These are phyloP conservation scores for Boletus sp. DNA, from an alignment of 768 basidiomycete species.

Conservation along the genomic window DNA sequence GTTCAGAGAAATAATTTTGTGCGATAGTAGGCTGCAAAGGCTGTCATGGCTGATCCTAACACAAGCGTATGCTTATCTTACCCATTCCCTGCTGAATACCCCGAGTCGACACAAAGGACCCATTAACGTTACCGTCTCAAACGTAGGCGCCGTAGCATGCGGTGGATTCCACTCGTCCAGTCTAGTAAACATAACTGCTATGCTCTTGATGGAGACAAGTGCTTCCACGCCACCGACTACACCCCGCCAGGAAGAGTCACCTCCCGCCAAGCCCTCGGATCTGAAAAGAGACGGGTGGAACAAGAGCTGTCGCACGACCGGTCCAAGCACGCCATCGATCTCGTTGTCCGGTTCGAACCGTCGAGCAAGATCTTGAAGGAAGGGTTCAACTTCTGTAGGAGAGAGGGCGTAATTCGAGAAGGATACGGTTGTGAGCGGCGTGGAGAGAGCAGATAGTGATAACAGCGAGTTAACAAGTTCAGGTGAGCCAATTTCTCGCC, in stretches of 20 bases:
- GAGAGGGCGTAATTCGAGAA: conserved; percentile 50
- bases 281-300: conserved; percentile 64
- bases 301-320: conserved; percentile 60
- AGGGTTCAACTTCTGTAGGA: conserved; percentile 69
- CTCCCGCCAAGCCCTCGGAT: conserved; percentile 68
- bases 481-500: conserved; percentile 68
- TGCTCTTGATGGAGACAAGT: conserved; percentile 76
- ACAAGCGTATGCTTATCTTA: conserved; percentile 33
- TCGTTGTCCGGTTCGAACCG: conserved; percentile 82
- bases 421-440: conserved; percentile 57
- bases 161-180: conserved; percentile 73
- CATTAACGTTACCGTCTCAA: conserved; percentile 69
- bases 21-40: conserved; percentile 66
- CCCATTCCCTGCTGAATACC: conserved; percentile 89
- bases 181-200: conserved; percentile 78
- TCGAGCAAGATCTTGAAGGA: conserved; percentile 79
- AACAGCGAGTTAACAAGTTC: conserved; percentile 86
- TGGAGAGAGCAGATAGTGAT: conserved; percentile 64
- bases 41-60: not conserved
- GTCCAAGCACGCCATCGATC: conserved; percentile 74
- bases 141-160: conserved; percentile 53
- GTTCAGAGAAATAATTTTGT: conserved; percentile 80
- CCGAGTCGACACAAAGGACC: conserved; percentile 84
- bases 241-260: conserved; percentile 82
- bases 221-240: conserved; percentile 79